These are phyloP conservation scores for Encephalitozoon romaleae DNA, from an alignment of 371 early-diverging fungal species.

Conservation along the genomic window DNA sequence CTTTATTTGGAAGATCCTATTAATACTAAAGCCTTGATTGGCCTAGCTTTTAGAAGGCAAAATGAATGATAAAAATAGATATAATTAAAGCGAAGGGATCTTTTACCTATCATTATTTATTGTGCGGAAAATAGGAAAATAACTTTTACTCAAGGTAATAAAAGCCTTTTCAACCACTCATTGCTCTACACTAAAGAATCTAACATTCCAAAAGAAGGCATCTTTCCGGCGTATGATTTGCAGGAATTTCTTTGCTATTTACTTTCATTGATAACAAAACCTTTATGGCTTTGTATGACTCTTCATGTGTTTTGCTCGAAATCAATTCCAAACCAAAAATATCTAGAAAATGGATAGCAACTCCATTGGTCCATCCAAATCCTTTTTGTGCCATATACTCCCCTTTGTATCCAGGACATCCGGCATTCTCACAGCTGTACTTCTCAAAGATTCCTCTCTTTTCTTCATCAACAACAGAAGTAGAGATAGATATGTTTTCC, in stretches of 20 bases:
- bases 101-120: too few relatives aligned
- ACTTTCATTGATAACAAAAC: neutral
- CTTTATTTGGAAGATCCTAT: conserved; percentile 80
- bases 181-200: neutral
- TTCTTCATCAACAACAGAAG: conserved; percentile 67
- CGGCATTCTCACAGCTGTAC: conserved; percentile 64
- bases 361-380: conserved; percentile 85
- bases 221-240: neutral
- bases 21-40: conserved; percentile 59
- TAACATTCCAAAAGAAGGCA: neutral
- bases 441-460: conserved; percentile 74
- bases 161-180: too few relatives aligned
- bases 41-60: neutral
- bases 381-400: conserved; percentile 75
- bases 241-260: neutral
- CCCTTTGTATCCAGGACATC: conserved; percentile 67
- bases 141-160: too few relatives aligned
- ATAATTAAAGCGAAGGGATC: too few relatives aligned
- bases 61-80: neutral
- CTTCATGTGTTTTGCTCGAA: neutral
- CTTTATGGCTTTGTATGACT: conserved; percentile 20
- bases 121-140: too few relatives aligned
- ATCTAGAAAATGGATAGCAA: conserved; percentile 66
- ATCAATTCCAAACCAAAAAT: conserved; percentile 59
- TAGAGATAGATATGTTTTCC: conserved; percentile 58